Evolutionary conservation across 176 grass and related monocot species (phyloP), one percentile per base, ranked within the genome.

Genomic region (Aechmea fasciata): DNA sequence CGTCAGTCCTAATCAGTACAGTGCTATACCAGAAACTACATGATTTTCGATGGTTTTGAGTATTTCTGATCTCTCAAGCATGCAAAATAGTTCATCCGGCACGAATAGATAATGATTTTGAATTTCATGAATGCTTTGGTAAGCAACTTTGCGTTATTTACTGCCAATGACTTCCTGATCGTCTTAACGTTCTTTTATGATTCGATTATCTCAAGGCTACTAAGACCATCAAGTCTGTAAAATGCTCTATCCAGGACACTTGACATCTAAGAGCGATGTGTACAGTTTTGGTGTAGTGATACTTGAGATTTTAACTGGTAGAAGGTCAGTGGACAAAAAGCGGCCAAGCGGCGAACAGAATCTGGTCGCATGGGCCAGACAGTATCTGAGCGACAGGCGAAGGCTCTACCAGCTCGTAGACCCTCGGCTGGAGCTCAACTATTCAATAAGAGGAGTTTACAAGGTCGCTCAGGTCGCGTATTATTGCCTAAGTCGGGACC

Each of bases 321-420:
- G 89, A 68, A 78, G 89, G 73, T 96, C 93, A 3, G 68, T 96
- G 79, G 93, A 97, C 89, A 97, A 92, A 67, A 97, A 92, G 50
- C 84, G 89, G 2, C 89, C 89, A 12, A 74, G 74, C 0, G 89
- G 84, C 6, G 81, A 97, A 81, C 89, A 92, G 25, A 97, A 97
- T 67, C 79, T 97, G 13, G 93, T 90, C 0, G 80, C 73, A 1
- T 96, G 89, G 93, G 93, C 88, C 20, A 83, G 89, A 52, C 89
- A 81, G 3, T 81, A 85, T 82, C 76, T 92, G 47, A 82, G 78
- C 52, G 93, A 97, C 50, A 71, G 86, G 22, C 78, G 89, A 18
- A 87, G 79, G 83, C 86, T 92, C 70, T 90, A 85, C 70, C 89
- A 90, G 69, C 83, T 92, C 26, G 79, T 97, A 67, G 93, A 97